phyloP scores from a whole-genome alignment of 805 yeast species.

The Wickerhamiella hasegawae region DNA sequence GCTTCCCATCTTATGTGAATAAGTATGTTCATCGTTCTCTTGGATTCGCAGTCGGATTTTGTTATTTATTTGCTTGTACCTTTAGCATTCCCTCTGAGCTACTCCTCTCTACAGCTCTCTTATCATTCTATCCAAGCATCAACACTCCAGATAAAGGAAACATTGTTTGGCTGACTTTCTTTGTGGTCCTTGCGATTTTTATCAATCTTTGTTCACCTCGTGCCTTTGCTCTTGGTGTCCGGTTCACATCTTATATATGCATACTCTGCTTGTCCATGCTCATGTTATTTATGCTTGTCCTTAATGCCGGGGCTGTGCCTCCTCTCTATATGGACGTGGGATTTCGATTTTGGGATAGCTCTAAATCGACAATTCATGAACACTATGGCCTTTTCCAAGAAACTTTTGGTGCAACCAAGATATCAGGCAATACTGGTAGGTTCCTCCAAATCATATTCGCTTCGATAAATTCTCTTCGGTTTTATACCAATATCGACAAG shows the following conservation, averaged over 20 bases:
- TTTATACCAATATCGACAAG: constrained; percentile 7
- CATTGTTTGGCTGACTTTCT: constrained; percentile 10
- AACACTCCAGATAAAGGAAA: constrained; percentile 22
- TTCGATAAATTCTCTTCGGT: constrained; percentile 1
- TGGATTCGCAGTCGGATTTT: constrained; percentile 38
- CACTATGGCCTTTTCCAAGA: constrained; percentile 2
- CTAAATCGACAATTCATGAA: no score
- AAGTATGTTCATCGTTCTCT: constrained; percentile 43
- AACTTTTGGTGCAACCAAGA: background rate
- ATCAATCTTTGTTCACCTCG: constrained; percentile 4
- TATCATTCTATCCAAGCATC: constrained; percentile 43
- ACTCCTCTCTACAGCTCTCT: constrained; percentile 57
- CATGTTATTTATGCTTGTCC: constrained; percentile 45
- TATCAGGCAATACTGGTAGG: constrained; percentile 4
- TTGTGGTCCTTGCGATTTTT: constrained; percentile 4
- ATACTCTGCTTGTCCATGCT: constrained; percentile 1
- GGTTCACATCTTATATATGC: background rate
- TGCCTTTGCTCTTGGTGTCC: background rate
- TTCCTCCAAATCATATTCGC: constrained; percentile 7
- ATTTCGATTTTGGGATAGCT: constrained; percentile 42
- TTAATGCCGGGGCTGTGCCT: constrained; percentile 43
- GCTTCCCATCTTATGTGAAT: constrained; percentile 42
- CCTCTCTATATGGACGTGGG: constrained; percentile 36
- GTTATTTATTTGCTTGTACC: constrained; percentile 31
- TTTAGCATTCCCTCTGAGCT: constrained; percentile 51